Evolutionary conservation across 139 green algal species (phyloP), one percentile per base, ranked within the genome.

Genomic region (Chlorella vulgaris): DNA sequence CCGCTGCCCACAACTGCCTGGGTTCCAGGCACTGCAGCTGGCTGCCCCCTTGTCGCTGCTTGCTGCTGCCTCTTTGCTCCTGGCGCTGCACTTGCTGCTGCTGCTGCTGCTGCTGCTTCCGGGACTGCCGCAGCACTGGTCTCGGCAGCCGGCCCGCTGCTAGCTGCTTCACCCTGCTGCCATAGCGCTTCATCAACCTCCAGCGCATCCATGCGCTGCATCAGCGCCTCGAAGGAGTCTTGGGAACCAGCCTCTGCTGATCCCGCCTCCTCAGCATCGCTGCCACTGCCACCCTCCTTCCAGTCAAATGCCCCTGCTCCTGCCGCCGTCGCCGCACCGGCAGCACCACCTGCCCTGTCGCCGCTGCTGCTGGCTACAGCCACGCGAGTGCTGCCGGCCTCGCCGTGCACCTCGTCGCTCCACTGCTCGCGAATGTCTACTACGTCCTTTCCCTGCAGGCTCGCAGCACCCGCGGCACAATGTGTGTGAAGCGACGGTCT

Each of bases 351-450:
- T 7, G 65, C 33, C 8, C 1, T 1, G 42, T 13, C 29, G 42
- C 42, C 19, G n/a, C 69, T 39, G 69, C 69, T 26, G 68, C 43
- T 13, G n/a, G 10, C 0, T 33, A 35, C 8, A 22, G 70, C 47
- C 18, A 6, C 13, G n/a, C 29, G 10, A 31, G 28, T 15, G 47
- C 69, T 8, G 0, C 47, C 24, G 33, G 21, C 2, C 10, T 31
- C 24, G 35, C 73, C 73, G 26, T 79, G 73, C 73, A 79, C 19
- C 36, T 67, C 73, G 35, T 79, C 73, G 4, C 33, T 69, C 35
- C 38, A 79, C 53, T 79, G 51, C 73, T 79, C 73, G 1, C 73
- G 24, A 22, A 79, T 79, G 35, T 79, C 73, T 22, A 79, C 73
- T 38, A 79, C 24, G 4, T 68, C 73, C 73, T 79, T 79, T 33